Conservation (phyloP, 345 rosid genomes). For the Heritiera littoralis region DNA sequence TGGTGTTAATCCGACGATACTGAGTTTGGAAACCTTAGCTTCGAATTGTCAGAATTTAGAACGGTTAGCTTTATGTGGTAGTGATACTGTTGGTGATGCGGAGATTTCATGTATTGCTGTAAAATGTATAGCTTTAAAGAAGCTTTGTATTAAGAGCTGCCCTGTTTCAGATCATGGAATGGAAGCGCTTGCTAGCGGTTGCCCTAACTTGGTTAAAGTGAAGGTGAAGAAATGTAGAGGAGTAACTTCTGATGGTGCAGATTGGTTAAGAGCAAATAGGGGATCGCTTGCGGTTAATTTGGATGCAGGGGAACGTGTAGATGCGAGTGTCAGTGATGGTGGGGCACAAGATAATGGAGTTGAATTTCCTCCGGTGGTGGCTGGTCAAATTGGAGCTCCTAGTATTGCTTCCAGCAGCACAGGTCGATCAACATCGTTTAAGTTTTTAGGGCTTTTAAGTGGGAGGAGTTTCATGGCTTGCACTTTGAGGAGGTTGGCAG, state of each 20-base stretch:
- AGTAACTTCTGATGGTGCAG: constrained; percentile 61
- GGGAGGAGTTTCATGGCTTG: constrained; percentile 79
- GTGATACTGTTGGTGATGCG: constrained; percentile 67
- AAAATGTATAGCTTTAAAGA: constrained; percentile 68
- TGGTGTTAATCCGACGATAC: constrained; percentile 63
- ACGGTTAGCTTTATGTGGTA: constrained; percentile 72
- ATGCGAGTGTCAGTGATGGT: constrained; percentile 55
- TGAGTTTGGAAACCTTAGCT: constrained; percentile 57
- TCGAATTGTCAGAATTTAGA: constrained; percentile 65
- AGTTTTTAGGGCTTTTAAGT: constrained; percentile 58
- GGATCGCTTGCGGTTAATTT: constrained; percentile 57
- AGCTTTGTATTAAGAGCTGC: constrained; percentile 73
- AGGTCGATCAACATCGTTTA: constrained; percentile 59
- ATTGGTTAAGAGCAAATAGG: constrained; percentile 48
- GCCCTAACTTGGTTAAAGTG: constrained; percentile 78
- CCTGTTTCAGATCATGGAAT: constrained; percentile 66
- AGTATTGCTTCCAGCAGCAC: constrained; percentile 48
- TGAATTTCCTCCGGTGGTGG: constrained; percentile 35
- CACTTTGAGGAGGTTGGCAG: constrained; percentile 65
- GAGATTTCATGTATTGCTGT: constrained; percentile 68
- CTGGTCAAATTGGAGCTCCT: constrained; percentile 23
- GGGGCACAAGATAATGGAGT: constrained; percentile 51
- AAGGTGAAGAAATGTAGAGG: constrained; percentile 83
- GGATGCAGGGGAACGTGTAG: constrained; percentile 53
- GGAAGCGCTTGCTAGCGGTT: constrained; percentile 69